Conservation (phyloP, 768 basidiomycete species). For the Suillus sp. region DNA sequence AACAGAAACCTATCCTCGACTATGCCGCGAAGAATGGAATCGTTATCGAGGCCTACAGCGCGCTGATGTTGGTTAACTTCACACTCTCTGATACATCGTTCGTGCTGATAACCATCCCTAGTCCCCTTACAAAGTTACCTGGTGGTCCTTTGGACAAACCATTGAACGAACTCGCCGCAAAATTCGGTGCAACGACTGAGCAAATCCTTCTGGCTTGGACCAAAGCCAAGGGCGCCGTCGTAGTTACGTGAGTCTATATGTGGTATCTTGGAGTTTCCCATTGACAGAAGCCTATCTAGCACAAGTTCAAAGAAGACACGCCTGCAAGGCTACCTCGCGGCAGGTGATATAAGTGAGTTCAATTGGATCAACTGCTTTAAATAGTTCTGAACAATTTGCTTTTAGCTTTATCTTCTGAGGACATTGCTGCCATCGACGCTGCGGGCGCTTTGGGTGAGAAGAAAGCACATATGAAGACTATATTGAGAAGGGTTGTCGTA, state of each 20-base stretch:
- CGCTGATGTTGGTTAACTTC: neutral
- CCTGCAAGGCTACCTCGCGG: conserved; percentile 66
- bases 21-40: conserved; percentile 61
- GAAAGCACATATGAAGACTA: neutral
- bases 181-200: neutral
- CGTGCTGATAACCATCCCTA: neutral
- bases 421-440: conserved; percentile 53
- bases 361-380: neutral
- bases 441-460: conserved; percentile 43
- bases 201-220: conserved; percentile 3
- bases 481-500: conserved; percentile 5
- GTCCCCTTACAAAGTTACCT: conserved; percentile 52
- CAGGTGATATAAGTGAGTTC: conserved; percentile 61
- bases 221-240: conserved; percentile 66
- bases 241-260: conserved; percentile 51
- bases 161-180: conserved; percentile 49
- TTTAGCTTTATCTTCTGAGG: conserved; percentile 41
- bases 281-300: conserved; percentile 32
- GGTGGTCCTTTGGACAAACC: conserved; percentile 69
- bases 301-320: conserved; percentile 67
- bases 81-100: conserved; percentile 44
- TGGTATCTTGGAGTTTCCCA: neutral
- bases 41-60: conserved; percentile 71
- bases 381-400: neutral
- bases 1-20: conserved; percentile 56